These are phyloP conservation scores for Mycena rebaudengoi DNA, from an alignment of 768 basidiomycete species.

Conservation along the genomic window DNA sequence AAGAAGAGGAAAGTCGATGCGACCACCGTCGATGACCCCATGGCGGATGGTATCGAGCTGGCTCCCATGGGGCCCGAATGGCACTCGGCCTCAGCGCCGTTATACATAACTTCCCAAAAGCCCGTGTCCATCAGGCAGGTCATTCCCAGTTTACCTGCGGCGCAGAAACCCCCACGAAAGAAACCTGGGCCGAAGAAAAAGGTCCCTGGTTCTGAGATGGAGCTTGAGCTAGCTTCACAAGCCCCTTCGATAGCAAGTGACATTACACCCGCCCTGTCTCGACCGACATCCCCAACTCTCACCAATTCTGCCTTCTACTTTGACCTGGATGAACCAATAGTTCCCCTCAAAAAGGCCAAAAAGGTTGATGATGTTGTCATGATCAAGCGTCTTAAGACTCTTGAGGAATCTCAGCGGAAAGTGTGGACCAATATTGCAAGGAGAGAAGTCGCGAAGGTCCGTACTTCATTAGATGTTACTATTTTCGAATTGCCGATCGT, in stretches of 20 bases:
- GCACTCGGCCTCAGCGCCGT: slow-evolving; percentile 43
- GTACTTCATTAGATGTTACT: slow-evolving; percentile 3
- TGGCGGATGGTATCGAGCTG: slow-evolving; percentile 14
- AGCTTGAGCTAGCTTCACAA: slow-evolving; percentile 55
- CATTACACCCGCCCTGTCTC: slow-evolving; percentile 71
- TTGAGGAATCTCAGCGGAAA: slow-evolving; percentile 88
- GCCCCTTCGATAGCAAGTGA: slow-evolving; percentile 74
- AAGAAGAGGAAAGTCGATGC: slow-evolving; percentile 74
- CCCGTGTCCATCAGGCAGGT: slow-evolving; percentile 56
- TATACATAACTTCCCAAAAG: slow-evolving; percentile 50
- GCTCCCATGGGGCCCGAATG: slow-evolving; percentile 46
- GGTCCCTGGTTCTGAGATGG: slow-evolving; percentile 61
- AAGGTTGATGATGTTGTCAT: slow-evolving; percentile 78
- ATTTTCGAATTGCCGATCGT: not conserved
- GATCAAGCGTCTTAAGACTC: slow-evolving; percentile 75
- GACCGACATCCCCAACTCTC: slow-evolving; percentile 72
- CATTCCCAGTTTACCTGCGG: slow-evolving; percentile 51
- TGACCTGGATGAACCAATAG: slow-evolving; percentile 74
- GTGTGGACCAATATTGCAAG: slow-evolving; percentile 91
- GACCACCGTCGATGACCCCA: slow-evolving; percentile 33
- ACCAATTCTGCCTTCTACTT: slow-evolving; percentile 69
- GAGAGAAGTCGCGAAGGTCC: slow-evolving; percentile 84
- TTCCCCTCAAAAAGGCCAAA: slow-evolving; percentile 78
- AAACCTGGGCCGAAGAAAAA: slow-evolving; percentile 67
- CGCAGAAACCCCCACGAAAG: slow-evolving; percentile 63